These are phyloP conservation scores for Bauhinia variegata DNA, from an alignment of 306 rosid genomes.

Conservation along the genomic window DNA sequence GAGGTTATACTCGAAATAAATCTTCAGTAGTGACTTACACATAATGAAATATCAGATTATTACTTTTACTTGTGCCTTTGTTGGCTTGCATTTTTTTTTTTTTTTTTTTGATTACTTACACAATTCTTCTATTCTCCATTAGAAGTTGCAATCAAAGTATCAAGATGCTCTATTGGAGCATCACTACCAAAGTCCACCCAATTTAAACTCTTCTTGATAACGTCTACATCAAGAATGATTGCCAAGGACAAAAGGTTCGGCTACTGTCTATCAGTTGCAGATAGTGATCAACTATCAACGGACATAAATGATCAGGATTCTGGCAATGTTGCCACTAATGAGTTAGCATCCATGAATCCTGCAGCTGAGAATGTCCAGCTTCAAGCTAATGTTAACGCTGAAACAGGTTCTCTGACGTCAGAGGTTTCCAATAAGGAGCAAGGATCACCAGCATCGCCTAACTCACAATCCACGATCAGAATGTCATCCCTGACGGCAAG, in stretches of 20 bases:
- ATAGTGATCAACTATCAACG: slow-evolving; percentile 66
- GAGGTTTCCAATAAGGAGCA: slow-evolving; percentile 49
- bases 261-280: slow-evolving; percentile 58
- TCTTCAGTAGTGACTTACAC: not conserved
- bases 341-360: slow-evolving; percentile 34
- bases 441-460: slow-evolving; percentile 43
- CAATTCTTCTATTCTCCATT: slow-evolving; percentile 38
- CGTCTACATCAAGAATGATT: slow-evolving; percentile 45
- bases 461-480: slow-evolving; percentile 40
- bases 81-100: slow-evolving; percentile 29
- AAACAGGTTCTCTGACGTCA: slow-evolving; percentile 46
- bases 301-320: slow-evolving; percentile 50
- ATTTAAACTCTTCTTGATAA: slow-evolving; percentile 41
- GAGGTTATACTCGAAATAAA: slow-evolving; percentile 23
- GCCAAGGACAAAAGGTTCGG: slow-evolving; percentile 47
- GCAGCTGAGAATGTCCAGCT: slow-evolving; percentile 36
- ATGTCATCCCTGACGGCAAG: slow-evolving; percentile 65
- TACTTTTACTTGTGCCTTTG: slow-evolving; percentile 25
- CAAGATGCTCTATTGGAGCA: slow-evolving; percentile 56
- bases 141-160: slow-evolving; percentile 63
- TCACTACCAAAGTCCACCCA: slow-evolving; percentile 51
- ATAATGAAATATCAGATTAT: too few relatives aligned
- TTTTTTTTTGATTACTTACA: slow-evolving; percentile 31
- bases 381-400: slow-evolving; percentile 41
- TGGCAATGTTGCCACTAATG: slow-evolving; percentile 36